Percentiles rank a stretch among this genome's conserved stretches.
These are phyloP conservation scores for Nitzschia sp. DNA, from an alignment of 108 stramenopile genomes.

Conservation along the genomic window DNA sequence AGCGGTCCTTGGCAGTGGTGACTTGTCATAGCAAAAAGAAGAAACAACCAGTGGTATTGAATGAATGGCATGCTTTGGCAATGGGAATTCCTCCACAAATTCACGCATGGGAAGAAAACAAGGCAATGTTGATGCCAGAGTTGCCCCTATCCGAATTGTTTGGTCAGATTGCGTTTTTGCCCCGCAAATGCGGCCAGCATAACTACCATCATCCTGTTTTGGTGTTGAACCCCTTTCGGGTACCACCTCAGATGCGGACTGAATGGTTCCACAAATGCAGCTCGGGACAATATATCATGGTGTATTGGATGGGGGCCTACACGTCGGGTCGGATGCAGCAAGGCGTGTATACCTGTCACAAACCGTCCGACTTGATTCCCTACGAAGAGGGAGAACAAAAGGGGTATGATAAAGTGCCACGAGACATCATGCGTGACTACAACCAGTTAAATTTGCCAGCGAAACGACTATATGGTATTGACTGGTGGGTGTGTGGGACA, in stretches of 20 bases:
- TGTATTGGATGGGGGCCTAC: slow-evolving; percentile 18
- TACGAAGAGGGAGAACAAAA: background rate
- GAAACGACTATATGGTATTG: background rate
- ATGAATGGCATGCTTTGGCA: slow-evolving; percentile 20
- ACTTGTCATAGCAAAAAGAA: background rate
- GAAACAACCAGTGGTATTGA: slow-evolving; percentile 2
- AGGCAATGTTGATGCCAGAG: background rate
- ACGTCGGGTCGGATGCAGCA: background rate
- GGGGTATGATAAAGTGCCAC: background rate
- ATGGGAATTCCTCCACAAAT: slow-evolving; percentile 3
- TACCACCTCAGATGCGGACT: slow-evolving; percentile 1
- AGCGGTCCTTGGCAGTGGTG: background rate
- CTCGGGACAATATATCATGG: background rate
- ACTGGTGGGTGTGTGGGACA: slow-evolving; percentile 5
- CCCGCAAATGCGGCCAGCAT: background rate
- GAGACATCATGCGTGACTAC: background rate
- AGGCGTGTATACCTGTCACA: background rate
- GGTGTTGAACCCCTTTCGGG: slow-evolving; percentile 5
- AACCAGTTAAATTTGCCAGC: background rate
- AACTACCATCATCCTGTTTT: slow-evolving; percentile 8
- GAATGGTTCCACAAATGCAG: slow-evolving; percentile 9
- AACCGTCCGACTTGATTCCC: background rate
- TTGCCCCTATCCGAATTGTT: background rate
- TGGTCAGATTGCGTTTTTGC: slow-evolving; percentile 8
- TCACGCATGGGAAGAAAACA: background rate